Evolutionary conservation across 1,139 yeast genomes (phyloP), one percentile per base, ranked within the genome.

Genomic region (Geotrichum fermentans): DNA sequence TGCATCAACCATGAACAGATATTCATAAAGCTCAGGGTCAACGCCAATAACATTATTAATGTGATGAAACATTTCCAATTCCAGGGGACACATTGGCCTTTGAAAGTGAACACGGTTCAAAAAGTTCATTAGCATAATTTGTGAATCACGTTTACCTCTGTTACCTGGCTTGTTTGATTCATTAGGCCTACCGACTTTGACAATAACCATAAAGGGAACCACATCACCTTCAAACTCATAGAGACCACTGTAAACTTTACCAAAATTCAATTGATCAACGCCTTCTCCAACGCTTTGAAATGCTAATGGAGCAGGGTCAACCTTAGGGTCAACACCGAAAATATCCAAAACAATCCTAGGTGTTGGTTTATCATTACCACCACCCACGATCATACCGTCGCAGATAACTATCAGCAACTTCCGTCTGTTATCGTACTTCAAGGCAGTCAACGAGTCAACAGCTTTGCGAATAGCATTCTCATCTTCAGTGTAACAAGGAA

Each of bases 111-210:
- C 71, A 11, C 68, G 62, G 56, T 70, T 70, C 50, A 70, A 56
- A 57, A 69, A 69, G 40, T 65, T 67, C 72, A 70, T 67, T 47
- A 70, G 48, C 37, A 70, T 48, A 45, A 70, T 62, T 57, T 70
- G 74, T 2, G 73, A 69, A 56, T 70, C 74, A 43, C 74, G 70
- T 56, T 70, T 70, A 28, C 74, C 74, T 45, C 74, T 60, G 54
- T 70, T 70, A 13, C 74, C 74, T 4, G 74, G 73, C 17, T 63
- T 56, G 32, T 57, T 50, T 7, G 53, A 45, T 51, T 70, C 73
- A n/a, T 59, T 56, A 1, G 69, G 68, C 34, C 64, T 58, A 5
- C 73, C 73, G 14, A 63, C 65, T 53, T 70, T 70, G 40, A 67
- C 72, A 30, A 70, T 59, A 6, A 69, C 70, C 32, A 70, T 53